Evolutionary conservation across 768 basidiomycete genomes (phyloP).

Genomic region (Xanthoconium stramineum): DNA sequence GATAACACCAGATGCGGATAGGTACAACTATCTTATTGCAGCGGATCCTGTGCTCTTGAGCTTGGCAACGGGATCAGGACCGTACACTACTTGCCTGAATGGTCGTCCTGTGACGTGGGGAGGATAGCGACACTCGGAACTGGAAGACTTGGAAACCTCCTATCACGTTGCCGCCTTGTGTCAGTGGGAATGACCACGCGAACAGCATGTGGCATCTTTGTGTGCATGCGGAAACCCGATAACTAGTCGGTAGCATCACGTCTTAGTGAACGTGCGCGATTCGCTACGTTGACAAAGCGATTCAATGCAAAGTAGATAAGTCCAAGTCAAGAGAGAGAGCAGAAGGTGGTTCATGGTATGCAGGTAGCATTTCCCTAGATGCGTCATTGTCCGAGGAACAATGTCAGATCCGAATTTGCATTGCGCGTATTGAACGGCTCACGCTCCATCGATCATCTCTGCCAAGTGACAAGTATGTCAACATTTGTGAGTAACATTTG

Average conservation of each 20-base stretch:
- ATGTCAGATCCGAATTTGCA: neutral
- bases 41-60: neutral
- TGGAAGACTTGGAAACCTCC: slow-evolving; percentile 19
- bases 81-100: neutral
- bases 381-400: neutral
- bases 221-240: slow-evolving; percentile 4
- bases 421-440: neutral
- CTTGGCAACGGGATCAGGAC: neutral
- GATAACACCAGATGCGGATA: slow-evolving; percentile 11
- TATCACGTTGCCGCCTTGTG: slow-evolving; percentile 10
- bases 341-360: neutral
- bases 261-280: neutral
- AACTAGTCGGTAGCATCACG: slow-evolving; percentile 1
- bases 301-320: neutral
- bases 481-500: neutral
- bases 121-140: slow-evolving; percentile 9
- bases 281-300: neutral
- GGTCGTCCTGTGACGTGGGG: slow-evolving; percentile 6
- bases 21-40: slow-evolving; percentile 15
- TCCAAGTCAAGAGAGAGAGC: neutral
- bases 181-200: slow-evolving; percentile 15
- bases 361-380: neutral
- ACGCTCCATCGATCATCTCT: slow-evolving; percentile 9
- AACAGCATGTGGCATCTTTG: slow-evolving; percentile 9
- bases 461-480: slow-evolving; percentile 4